These are phyloP conservation scores for Solanum rostratum DNA, from an alignment of 257 asterid species.

Conservation along the genomic window DNA sequence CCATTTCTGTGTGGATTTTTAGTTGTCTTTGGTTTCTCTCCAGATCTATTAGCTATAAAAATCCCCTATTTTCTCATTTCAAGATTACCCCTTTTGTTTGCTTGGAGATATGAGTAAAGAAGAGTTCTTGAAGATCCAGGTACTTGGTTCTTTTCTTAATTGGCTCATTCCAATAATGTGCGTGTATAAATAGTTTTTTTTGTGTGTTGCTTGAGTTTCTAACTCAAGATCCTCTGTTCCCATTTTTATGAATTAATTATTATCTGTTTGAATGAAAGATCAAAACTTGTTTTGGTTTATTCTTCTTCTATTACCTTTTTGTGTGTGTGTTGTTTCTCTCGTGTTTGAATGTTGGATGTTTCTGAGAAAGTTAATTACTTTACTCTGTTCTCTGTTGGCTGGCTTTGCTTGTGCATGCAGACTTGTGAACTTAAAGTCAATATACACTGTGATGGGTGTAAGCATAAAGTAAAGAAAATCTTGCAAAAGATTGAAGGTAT, in stretches of 20 bases:
- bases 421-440: constrained; percentile 91
- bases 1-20: constrained; percentile 5
- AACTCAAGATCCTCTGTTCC: background rate
- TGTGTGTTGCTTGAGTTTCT: constrained; percentile 15
- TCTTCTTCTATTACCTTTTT: background rate
- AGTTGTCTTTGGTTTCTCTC: constrained; percentile 5
- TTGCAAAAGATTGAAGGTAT: constrained; percentile 92
- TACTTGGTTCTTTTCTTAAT: constrained; percentile 15
- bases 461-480: constrained; percentile 83
- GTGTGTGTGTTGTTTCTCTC: background rate
- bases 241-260: background rate
- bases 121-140: constrained; percentile 97
- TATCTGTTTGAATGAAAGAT: background rate
- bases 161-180: background rate
- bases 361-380: constrained; percentile 23
- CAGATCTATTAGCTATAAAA: constrained; percentile 38
- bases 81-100: constrained; percentile 6
- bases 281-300: background rate
- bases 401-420: constrained; percentile 67
- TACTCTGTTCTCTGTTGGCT: constrained; percentile 23
- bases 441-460: constrained; percentile 96
- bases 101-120: constrained; percentile 67
- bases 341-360: background rate
- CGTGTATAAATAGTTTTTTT: background rate
- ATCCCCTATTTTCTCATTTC: background rate